Conservation (phyloP, 139 green algal species). For the Pseudopediastrum boryanum region DNA sequence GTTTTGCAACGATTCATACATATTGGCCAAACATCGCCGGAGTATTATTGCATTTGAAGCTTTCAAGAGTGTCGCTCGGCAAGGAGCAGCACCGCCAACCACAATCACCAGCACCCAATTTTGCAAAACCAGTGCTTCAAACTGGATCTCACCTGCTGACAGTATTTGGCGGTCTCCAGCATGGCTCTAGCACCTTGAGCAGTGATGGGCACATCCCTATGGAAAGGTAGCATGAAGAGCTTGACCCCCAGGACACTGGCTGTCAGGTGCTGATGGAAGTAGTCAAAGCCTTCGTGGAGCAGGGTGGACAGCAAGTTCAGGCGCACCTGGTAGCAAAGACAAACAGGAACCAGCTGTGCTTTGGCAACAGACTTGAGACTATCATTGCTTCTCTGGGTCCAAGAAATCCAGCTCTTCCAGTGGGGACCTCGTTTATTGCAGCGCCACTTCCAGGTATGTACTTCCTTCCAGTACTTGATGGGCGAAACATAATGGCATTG, state of each 20-base stretch:
- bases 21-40: too few species aligned
- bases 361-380: too few species aligned
- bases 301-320: constrained; percentile 62
- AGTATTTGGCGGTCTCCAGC: constrained; percentile 38
- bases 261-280: constrained; percentile 54
- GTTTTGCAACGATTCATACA: background rate
- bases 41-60: too few species aligned
- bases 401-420: too few species aligned
- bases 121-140: background rate
- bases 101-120: background rate
- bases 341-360: too few species aligned
- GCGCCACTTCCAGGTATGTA: too few species aligned
- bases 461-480: too few species aligned
- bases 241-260: constrained; percentile 56
- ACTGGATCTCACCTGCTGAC: constrained; percentile 30
- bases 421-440: too few species aligned
- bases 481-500: too few species aligned
- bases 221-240: constrained; percentile 57
- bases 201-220: constrained; percentile 49
- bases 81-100: too few species aligned
- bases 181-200: constrained; percentile 22
- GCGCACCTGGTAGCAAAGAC: constrained; percentile 52
- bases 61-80: constrained; percentile 2
- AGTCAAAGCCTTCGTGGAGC: constrained; percentile 50
- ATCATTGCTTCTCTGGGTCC: too few species aligned